Percentiles rank a stretch among this genome's conserved stretches.
Conservation (phyloP, 1,139 yeast species). For the Debaryomycetaceae sp. region DNA sequence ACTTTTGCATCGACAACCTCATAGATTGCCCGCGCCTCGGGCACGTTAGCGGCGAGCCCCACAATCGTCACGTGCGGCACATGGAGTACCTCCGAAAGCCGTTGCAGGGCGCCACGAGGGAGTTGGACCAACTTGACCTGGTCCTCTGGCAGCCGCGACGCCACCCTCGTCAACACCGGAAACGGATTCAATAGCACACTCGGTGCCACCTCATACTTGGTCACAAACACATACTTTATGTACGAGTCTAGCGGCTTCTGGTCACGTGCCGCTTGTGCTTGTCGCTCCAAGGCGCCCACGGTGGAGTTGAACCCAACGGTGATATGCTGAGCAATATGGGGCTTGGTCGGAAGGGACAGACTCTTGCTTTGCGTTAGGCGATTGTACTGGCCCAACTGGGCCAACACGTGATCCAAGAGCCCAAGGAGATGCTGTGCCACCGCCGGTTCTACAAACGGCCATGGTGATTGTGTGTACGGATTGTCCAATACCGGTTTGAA, state of each 20-base stretch:
- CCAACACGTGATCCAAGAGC: slow-evolving; percentile 32
- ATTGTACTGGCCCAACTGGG: slow-evolving; percentile 34
- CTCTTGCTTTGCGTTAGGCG: slow-evolving; percentile 8
- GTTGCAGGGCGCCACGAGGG: slow-evolving; percentile 42
- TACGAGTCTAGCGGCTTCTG: slow-evolving; percentile 9
- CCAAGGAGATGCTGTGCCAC: slow-evolving; percentile 36
- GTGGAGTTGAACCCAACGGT: slow-evolving; percentile 55
- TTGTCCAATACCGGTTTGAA: slow-evolving; percentile 60
- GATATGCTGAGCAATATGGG: slow-evolving; percentile 22
- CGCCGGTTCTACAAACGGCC: slow-evolving; percentile 48
- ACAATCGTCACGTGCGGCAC: slow-evolving; percentile 24
- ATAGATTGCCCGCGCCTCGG: slow-evolving; percentile 26
- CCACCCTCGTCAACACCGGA: slow-evolving; percentile 47
- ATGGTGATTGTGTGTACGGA: slow-evolving; percentile 49
- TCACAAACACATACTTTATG: slow-evolving; percentile 46
- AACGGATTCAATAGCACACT: slow-evolving; percentile 45
- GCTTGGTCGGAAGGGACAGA: slow-evolving; percentile 16
- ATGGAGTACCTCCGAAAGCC: slow-evolving; percentile 31
- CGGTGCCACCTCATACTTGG: slow-evolving; percentile 51
- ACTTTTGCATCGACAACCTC: slow-evolving; percentile 28
- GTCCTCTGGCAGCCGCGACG: slow-evolving; percentile 26
- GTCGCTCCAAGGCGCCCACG: slow-evolving; percentile 45
- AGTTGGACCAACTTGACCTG: slow-evolving; percentile 50
- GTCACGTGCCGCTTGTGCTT: slow-evolving; percentile 26
- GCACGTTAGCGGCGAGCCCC: slow-evolving; percentile 21